Evolutionary conservation across 106 monocot species (phyloP).

Genomic region (Allium fistulosum): DNA sequence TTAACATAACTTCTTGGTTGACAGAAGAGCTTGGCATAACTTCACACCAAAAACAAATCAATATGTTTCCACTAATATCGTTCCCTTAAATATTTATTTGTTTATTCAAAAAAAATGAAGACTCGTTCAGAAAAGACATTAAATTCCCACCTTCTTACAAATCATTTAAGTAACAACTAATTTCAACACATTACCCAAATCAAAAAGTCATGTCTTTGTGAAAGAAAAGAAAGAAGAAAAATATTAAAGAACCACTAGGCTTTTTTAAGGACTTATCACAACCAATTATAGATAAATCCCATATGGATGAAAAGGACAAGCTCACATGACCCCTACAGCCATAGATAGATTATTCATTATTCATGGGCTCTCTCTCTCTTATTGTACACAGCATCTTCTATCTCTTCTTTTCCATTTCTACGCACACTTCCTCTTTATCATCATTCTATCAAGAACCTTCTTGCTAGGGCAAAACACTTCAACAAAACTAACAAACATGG

Average conservation of each 20-base stretch:
- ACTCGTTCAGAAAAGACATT: too few species aligned
- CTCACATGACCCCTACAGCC: conserved; percentile 7
- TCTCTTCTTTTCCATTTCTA: background rate
- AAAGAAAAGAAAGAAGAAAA: too few species aligned
- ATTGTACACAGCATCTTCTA: background rate
- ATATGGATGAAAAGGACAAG: conserved; percentile 2
- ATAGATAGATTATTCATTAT: background rate
- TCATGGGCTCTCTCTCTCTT: background rate
- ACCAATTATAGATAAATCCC: background rate
- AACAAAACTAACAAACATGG: background rate
- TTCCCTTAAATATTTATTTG: too few species aligned
- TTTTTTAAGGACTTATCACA: conserved; percentile 5
- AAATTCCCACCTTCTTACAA: background rate
- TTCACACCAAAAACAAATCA: background rate
- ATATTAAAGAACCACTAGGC: background rate
- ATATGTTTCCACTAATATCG: background rate
- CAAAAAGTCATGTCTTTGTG: background rate
- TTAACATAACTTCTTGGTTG: background rate
- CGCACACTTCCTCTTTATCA: background rate
- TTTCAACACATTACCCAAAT: conserved; percentile 2
- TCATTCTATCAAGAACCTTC: conserved; percentile 1
- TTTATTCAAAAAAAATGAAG: too few species aligned
- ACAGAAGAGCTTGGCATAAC: background rate
- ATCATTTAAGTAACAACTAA: background rate
- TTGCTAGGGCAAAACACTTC: background rate